Evolutionary conservation across 805 yeast species (phyloP).

Genomic region (Kodamaea lidongshanica): DNA sequence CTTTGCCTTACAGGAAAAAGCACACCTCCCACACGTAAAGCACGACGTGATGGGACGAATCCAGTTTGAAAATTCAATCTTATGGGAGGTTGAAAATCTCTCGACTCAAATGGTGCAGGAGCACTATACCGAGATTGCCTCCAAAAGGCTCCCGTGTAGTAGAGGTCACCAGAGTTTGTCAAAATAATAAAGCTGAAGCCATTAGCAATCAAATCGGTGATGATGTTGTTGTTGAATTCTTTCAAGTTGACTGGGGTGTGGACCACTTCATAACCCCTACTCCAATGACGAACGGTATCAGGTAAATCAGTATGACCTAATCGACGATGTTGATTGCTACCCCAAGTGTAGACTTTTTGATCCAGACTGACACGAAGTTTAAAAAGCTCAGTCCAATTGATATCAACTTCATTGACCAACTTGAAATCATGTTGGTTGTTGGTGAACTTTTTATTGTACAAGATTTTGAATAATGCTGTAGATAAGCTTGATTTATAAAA

Average conservation of each 20-base stretch:
- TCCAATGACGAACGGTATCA: constrained; percentile 12
- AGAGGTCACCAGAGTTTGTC: constrained; percentile 50
- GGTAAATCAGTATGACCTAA: constrained; percentile 37
- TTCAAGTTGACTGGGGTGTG: constrained; percentile 33
- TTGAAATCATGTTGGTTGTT: constrained; percentile 33
- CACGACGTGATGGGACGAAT: neutral
- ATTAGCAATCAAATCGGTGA: constrained; percentile 51
- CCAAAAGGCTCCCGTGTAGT: constrained; percentile 43
- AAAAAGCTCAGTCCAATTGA: constrained; percentile 49
- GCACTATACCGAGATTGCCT: constrained; percentile 12
- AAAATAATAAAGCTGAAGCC: constrained; percentile 61
- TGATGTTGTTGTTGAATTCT: constrained; percentile 26
- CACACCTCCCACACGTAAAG: constrained; percentile 4
- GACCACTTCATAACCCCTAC: constrained; percentile 22
- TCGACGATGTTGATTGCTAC: constrained; percentile 37
- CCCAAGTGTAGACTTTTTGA: constrained; percentile 49
- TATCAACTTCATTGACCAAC: constrained; percentile 18
- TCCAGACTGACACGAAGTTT: constrained; percentile 25
- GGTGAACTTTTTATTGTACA: constrained; percentile 40
- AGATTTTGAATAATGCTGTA: constrained; percentile 27
- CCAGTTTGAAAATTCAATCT: too few species aligned
- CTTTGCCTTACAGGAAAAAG: neutral
- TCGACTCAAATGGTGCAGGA: constrained; percentile 23
- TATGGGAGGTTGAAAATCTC: constrained; percentile 16
- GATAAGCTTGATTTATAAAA: constrained; percentile 25